Base-by-base conservation (phyloP, 1,284 basidiomycete genomes). In the Cutaneotrichosporon curvatum region DNA sequence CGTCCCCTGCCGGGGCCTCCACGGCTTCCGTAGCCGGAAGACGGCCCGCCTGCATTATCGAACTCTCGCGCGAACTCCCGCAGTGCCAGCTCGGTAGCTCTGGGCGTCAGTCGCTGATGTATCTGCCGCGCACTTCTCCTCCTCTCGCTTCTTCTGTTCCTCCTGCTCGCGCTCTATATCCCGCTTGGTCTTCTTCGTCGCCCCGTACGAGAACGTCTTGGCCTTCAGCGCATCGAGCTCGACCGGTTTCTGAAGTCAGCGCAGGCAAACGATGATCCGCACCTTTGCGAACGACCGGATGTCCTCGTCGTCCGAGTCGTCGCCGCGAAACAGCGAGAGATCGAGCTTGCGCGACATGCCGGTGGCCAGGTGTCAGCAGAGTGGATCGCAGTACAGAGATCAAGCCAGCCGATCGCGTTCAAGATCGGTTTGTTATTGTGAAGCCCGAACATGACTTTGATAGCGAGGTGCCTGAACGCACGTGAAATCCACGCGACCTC, bases 141-240 rank as follows among this genome's bases (percentile, higher is more conserved):
- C 84, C 62, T 91, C 88, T 60, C 86, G 83, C 63, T 87, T 82
- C 57, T 77, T 81, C 63, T 82, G 82, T 73, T 90, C 91, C 28
- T 84, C 85, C 47, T 87, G 86, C 38, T 87, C 89, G 40, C 81
- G 82, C 65, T 95, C 90, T 58, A 84, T 80, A 63, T 95, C 90
- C 63, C 85, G 89, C 70, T 94, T 75, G 2, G 71, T 71, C 61
- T 75, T 75, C 41, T 70, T 72, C 14, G 67, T 68, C 15, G 67
- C 69, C 1, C 72, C 74, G 45, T 68, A 60, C 2, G 65, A 59
- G 58, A 72, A 73, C 1, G 65, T 70, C 45, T 68, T 62, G 39
- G 61, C 62, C 45, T 72, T 73, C 32, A 69, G 54, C n/a, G 60
- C 57, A 35, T 63, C 64, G 12, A 73, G 55, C 28, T 63, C 59